Conservation (phyloP, 352 stramenopile genomes). For the Phytophthora constricta region DNA sequence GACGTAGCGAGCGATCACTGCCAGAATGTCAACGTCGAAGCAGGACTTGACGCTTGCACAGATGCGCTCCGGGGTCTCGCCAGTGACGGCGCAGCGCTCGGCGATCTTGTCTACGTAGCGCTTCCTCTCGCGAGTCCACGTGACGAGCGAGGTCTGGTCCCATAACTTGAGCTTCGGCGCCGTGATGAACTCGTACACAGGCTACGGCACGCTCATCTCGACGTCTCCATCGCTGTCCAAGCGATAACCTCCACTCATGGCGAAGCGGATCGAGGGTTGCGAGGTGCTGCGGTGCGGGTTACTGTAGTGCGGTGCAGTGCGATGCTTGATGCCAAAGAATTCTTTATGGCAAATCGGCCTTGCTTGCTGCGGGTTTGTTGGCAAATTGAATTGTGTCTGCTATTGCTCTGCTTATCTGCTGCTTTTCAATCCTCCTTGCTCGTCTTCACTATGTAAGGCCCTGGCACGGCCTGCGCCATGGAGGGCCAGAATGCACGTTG, state of each 20-base stretch:
- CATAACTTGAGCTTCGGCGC: slow-evolving; percentile 7
- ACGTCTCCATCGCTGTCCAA: slow-evolving; percentile 9
- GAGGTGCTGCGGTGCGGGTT: not conserved
- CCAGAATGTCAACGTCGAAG: slow-evolving; percentile 15
- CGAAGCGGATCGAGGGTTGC: not conserved
- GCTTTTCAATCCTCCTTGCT: not conserved
- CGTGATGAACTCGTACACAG: slow-evolving; percentile 17
- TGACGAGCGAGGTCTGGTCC: slow-evolving; percentile 9
- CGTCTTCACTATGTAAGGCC: not conserved
- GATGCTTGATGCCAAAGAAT: not conserved
- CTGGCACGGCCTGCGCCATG: not conserved
- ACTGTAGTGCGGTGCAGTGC: not conserved
- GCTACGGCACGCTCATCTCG: slow-evolving; percentile 9
- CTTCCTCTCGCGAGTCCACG: slow-evolving; percentile 4
- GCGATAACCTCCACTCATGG: not conserved
- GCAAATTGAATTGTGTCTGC: not conserved
- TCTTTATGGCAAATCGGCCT: not conserved
- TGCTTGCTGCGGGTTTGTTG: not conserved
- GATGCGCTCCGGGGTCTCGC: slow-evolving; percentile 4
- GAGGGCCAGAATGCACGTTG: too few species aligned
- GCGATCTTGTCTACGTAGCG: slow-evolving; percentile 5
- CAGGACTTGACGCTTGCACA: slow-evolving; percentile 1
- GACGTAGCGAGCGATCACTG: slow-evolving; percentile 4
- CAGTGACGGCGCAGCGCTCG: slow-evolving; percentile 12
- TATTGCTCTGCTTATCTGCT: not conserved